Percentiles rank a stretch among this genome's conserved stretches.
Evolutionary conservation across 129 eudicot genomes (phyloP).

Genomic region (Daucus carota): DH1_v3.0 NC_030381.2:34409501-34410000

Average conservation of each 20-base stretch:
- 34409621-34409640: background rate
- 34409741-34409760: background rate
- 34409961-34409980: background rate
- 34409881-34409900: background rate
- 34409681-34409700: background rate
- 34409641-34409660: background rate
- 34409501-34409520: background rate
- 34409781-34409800: background rate
- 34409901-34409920: background rate
- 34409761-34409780: background rate
- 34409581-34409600: background rate
- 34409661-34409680: background rate
- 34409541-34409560: background rate
- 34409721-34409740: background rate
- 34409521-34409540: background rate
- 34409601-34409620: background rate
- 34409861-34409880: background rate
- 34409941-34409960: background rate
- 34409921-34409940: background rate
- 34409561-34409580: background rate
- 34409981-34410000: background rate
- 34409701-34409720: background rate
- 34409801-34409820: background rate
- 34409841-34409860: background rate
- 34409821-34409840: background rate